Percentiles rank a stretch among this genome's conserved stretches.
Conservation (phyloP, 805 yeast species). For the Candida mattraensis region DNA sequence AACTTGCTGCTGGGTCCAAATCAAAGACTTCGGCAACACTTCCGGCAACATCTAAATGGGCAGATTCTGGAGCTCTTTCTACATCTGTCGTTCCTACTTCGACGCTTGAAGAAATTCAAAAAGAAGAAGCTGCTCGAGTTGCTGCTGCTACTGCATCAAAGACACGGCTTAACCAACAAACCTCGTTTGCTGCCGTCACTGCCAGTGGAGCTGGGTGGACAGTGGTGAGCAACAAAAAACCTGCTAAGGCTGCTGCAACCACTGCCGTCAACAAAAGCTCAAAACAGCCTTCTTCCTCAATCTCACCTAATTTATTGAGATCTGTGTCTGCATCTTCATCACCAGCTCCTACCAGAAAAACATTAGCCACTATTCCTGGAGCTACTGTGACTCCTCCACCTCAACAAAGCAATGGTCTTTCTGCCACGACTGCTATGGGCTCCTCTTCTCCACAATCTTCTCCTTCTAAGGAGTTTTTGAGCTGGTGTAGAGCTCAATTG, state of each 20-base stretch:
- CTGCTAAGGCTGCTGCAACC: conserved; percentile 27
- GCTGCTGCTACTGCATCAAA: conserved; percentile 30
- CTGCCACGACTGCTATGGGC: conserved; percentile 7
- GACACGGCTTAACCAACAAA: conserved; percentile 25
- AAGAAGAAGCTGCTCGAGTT: conserved; percentile 43
- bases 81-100: conserved; percentile 30
- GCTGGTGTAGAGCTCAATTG: conserved; percentile 72
- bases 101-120: conserved; percentile 61
- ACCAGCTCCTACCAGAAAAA: conserved; percentile 18
- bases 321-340: conserved; percentile 35
- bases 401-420: conserved; percentile 2
- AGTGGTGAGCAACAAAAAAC: conserved; percentile 40
- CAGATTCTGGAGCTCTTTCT: conserved; percentile 23
- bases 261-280: conserved; percentile 13
- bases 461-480: conserved; percentile 59
- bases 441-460: conserved; percentile 37
- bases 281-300: conserved; percentile 21
- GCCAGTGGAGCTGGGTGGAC: conserved; percentile 34
- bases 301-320: conserved; percentile 37
- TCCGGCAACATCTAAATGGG: conserved; percentile 48
- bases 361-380: conserved; percentile 7
- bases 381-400: conserved; percentile 5
- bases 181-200: conserved; percentile 28
- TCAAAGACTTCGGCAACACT: conserved; percentile 27
- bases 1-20: conserved; percentile 9